Conservation (phyloP, 169 alveolate species). For the Cryptosporidium baileyi region DNA sequence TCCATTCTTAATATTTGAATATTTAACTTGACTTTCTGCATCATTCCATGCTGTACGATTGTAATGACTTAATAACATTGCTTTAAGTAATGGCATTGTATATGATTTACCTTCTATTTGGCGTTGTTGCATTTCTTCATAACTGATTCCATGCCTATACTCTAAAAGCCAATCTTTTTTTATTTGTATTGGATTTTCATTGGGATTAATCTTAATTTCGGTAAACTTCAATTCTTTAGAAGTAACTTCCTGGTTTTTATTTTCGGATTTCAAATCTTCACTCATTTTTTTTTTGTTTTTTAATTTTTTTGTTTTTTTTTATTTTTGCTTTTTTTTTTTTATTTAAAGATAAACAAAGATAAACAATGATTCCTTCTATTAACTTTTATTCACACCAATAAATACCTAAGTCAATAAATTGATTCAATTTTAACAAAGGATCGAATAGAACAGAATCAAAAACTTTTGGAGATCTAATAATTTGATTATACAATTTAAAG, state of each 20-base stretch:
- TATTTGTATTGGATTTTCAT: slow-evolving; percentile 36
- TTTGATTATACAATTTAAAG: neutral
- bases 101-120: slow-evolving; percentile 60
- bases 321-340: neutral
- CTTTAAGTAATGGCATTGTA: slow-evolving; percentile 59
- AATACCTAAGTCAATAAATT: neutral
- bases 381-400: neutral
- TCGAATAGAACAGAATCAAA: no score
- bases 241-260: slow-evolving; percentile 1
- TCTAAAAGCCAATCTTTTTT: slow-evolving; percentile 62
- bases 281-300: slow-evolving; percentile 11
- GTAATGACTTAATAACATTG: slow-evolving; percentile 60
- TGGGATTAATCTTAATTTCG: slow-evolving; percentile 40
- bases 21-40: slow-evolving; percentile 57
- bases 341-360: neutral
- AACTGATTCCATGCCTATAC: slow-evolving; percentile 37
- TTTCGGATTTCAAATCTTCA: neutral
- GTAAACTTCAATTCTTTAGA: slow-evolving; percentile 18
- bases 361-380: neutral
- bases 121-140: slow-evolving; percentile 55
- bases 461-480: neutral
- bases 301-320: neutral
- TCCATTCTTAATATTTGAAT: slow-evolving; percentile 49
- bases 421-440: neutral
- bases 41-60: slow-evolving; percentile 68